Evolutionary conservation across 495 filamentous ascomycete genomes (phyloP), one percentile per base, ranked within the genome.

Genomic region (Gamarada debralockiae): DNA sequence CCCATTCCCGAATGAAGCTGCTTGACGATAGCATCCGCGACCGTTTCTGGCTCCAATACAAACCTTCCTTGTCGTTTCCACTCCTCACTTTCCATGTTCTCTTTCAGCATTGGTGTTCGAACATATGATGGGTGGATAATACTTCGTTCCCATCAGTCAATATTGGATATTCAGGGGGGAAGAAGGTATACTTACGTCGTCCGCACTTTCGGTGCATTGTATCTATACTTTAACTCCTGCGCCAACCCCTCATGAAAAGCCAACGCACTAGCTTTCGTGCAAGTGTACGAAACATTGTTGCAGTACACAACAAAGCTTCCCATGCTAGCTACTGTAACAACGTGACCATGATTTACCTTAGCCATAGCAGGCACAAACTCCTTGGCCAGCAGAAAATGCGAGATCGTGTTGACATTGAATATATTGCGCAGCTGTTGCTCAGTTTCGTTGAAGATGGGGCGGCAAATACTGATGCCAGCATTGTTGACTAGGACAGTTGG

Each of bases 401-500:
- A 65, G 38, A 89, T 65, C 3, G 76, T 73, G 70, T 89, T 91
- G 57, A 89, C 82, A 50, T 81, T 79, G 62, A 89, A 88, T 56
- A 79, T 80, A 48, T 78, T 77, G 2, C 72, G 68, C 46, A 85
- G 73, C 47, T 79, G 72, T 1, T 55, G 60, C 50, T 81, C 77
- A 3, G 71, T 73, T 25, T 71, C 63, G 45, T 71, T 67, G 18
- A 88, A 74, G 49, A 90, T 74, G 14, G 78, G 75, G n/a, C 73
- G 70, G 29, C 75, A 77, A 15, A 68, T 71, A 15, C 72, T 75
- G 29, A 86, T 71, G 40, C 84, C 86, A 0, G 86, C 86, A 62
- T 89, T 90, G 72, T 87, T 87, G 68, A 90, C 83, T 0, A 90
- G 68, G 48, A 89, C 69, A 0, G 83, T 87, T 0, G 86, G 86